A percentile compares a stretch with the other conserved stretches of the same genome.
Evolutionary conservation across 73 alveolate genomes (phyloP).

Genomic region (Tetrahymena borealis): DNA sequence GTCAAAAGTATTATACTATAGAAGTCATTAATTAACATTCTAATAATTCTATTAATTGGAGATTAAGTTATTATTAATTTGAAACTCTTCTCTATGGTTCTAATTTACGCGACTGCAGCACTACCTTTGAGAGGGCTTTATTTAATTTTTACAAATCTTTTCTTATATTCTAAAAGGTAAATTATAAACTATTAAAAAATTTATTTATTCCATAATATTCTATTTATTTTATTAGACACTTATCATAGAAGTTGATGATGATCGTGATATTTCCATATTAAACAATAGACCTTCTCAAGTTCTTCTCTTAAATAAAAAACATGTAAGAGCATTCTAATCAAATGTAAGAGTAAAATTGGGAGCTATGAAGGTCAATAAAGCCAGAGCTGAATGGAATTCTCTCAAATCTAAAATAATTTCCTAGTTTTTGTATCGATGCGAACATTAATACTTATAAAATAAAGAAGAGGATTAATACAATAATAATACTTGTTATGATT

Average conservation of each 20-base stretch:
- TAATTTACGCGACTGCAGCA: not conserved
- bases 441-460: no score
- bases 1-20: not conserved
- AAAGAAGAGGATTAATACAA: no score
- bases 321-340: not conserved
- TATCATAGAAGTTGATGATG: not conserved
- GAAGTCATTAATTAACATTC: not conserved
- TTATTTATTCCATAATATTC: no score
- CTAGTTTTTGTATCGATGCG: no score
- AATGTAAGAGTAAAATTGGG: no score
- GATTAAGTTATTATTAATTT: not conserved
- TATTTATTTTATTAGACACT: not conserved
- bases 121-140: not conserved
- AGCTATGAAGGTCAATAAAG: no score
- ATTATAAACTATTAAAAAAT: no score
- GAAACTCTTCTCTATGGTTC: not conserved
- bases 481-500: no score
- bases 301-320: not conserved
- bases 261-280: not conserved
- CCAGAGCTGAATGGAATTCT: no score
- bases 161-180: not conserved
- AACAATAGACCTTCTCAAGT: not conserved
- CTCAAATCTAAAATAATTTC: no score
- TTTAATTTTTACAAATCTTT: not conserved
- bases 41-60: not conserved